Evolutionary conservation across 2,329 filamentous ascomycete species (phyloP).

Genomic region (Geosmithia flava): DNA sequence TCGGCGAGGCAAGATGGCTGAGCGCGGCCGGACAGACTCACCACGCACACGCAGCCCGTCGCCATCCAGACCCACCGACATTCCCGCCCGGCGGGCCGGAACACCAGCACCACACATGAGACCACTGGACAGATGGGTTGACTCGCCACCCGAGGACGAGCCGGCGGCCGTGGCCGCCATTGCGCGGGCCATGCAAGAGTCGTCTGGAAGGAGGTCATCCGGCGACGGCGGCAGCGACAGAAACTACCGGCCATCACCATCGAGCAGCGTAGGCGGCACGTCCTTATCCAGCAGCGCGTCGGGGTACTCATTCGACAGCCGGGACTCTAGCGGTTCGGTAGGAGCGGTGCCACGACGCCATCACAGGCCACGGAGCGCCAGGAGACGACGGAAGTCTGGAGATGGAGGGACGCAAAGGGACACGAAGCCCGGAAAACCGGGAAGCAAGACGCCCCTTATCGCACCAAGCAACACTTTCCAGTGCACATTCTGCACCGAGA

Average conservation of each 20-base stretch:
- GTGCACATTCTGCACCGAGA: slow-evolving; percentile 33
- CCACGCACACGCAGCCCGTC: slow-evolving; percentile 28
- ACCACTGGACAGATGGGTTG: slow-evolving; percentile 12
- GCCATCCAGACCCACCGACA: slow-evolving; percentile 33
- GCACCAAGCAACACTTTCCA: slow-evolving; percentile 16
- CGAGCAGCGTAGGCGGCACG: slow-evolving; percentile 36
- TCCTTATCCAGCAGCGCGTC: slow-evolving; percentile 40
- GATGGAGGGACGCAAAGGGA: background rate
- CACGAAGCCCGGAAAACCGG: background rate
- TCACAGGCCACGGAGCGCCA: background rate
- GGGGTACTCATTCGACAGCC: slow-evolving; percentile 37
- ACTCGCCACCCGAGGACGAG: slow-evolving; percentile 18
- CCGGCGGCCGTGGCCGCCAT: slow-evolving; percentile 15
- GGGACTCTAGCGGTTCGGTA: slow-evolving; percentile 31
- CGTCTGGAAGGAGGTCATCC: slow-evolving; percentile 2
- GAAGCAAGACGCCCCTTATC: slow-evolving; percentile 1
- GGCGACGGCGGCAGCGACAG: background rate
- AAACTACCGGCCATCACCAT: slow-evolving; percentile 32
- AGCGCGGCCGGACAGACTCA: slow-evolving; percentile 35
- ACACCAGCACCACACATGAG: slow-evolving; percentile 17
- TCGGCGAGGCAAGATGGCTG: slow-evolving; percentile 61
- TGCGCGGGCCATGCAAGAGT: slow-evolving; percentile 9
- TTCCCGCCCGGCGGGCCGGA: slow-evolving; percentile 27
- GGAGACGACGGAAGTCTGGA: background rate
- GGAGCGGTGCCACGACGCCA: slow-evolving; percentile 2